Evolutionary conservation across 129 eudicot species (phyloP), one percentile per base, ranked within the genome.

Genomic region (Cynara cardunculus): DNA sequence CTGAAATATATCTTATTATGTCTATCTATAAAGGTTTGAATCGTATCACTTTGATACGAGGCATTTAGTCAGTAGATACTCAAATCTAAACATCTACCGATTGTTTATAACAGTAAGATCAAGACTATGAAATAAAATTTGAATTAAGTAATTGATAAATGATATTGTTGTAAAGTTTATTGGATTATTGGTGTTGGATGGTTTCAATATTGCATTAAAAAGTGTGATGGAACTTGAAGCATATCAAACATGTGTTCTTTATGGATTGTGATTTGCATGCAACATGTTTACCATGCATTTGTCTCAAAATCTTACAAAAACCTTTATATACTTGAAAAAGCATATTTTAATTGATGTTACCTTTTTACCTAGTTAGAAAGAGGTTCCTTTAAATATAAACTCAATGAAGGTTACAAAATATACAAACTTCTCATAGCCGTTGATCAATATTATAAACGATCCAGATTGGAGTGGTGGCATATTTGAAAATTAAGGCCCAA

Each of bases 181-280:
- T 35, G 41, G 7, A 35, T 46, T 46, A 11, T 46, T 46, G 18
- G 59, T 46, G n/a, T 1, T 44, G 59, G 21, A 18, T 56, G 7
- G 65, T 56, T 53, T 53, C 62, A 18, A 5, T n/a, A 18, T 53
- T 5, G 62, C 62, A 18, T 53, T 53, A 53, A 14, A 53, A 16
- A 18, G 2, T 56, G 7, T 56, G 24, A 13, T 5, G 24, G 21
- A 18, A 53, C 64, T 53, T 32, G 75, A 72, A 35, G 59, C 78
- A 73, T 73, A 44, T 73, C 13, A 73, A 44, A 73, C 78, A 73
- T 73, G 78, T 73, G 66, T 73, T 14, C 25, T 25, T 25, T 30
- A 73, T 25, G 66, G 16, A 25, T 25, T 73, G 78, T 25, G 64
- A 73, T 73, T 25, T 73, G 37, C 78, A 41, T 73, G 78, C 37